Conservation (phyloP, 2,329 filamentous ascomycete genomes). For the Hymenoscyphus fraxineus region DNA sequence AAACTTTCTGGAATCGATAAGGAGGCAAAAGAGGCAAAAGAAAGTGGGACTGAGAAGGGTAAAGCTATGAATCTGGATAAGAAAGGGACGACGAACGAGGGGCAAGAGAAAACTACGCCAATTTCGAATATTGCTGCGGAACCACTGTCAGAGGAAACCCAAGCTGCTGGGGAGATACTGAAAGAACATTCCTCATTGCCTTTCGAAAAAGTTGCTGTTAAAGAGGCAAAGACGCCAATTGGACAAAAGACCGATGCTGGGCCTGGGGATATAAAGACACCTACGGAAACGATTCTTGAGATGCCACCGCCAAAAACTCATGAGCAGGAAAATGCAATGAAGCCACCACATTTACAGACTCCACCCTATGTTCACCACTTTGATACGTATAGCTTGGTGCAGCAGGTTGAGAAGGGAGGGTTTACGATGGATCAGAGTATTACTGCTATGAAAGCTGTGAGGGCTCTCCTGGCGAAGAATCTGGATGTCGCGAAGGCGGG, state of each 20-base stretch:
- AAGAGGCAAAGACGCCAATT: slow-evolving; percentile 11
- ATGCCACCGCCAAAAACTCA: slow-evolving; percentile 43
- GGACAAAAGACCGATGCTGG: slow-evolving; percentile 35
- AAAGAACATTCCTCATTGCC: background rate
- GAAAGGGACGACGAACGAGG: slow-evolving; percentile 7
- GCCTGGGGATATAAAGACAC: slow-evolving; percentile 31
- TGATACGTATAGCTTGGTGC: slow-evolving; percentile 87
- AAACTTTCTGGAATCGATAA: slow-evolving; percentile 19
- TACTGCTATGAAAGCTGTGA: slow-evolving; percentile 88
- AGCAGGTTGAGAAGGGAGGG: slow-evolving; percentile 66
- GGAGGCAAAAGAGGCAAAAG: slow-evolving; percentile 10
- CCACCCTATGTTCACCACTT: slow-evolving; percentile 92
- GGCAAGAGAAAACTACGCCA: background rate
- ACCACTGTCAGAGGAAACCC: slow-evolving; percentile 29
- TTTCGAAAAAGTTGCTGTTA: background rate
- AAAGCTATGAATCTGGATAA: slow-evolving; percentile 12
- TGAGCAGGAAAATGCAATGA: slow-evolving; percentile 39
- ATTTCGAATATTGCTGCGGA: slow-evolving; percentile 18
- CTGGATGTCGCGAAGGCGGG: slow-evolving; percentile 75
- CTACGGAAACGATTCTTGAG: slow-evolving; percentile 49
- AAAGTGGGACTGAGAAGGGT: slow-evolving; percentile 9
- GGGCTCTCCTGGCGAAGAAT: slow-evolving; percentile 71
- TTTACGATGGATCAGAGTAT: slow-evolving; percentile 74
- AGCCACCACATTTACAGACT: slow-evolving; percentile 65
- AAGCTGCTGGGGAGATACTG: slow-evolving; percentile 18